Evolutionary conservation across 225 moss, liverwort and hornwort species (phyloP).

Genomic region (Climacium dendroides): DNA sequence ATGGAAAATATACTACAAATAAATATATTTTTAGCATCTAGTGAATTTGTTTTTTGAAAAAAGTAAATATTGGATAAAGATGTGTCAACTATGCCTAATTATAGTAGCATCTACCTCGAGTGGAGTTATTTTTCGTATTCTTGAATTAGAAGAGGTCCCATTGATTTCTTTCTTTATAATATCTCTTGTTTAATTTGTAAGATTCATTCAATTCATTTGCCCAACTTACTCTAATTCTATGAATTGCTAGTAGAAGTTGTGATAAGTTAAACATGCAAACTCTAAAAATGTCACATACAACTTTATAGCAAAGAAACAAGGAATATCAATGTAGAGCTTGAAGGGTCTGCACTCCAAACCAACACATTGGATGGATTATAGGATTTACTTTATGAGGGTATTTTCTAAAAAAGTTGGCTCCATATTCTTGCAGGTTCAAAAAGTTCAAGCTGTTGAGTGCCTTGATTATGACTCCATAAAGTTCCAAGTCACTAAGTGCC

Average conservation of each 20-base stretch:
- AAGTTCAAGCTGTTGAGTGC: not conserved
- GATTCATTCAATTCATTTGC: not conserved
- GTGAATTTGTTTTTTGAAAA: not conserved
- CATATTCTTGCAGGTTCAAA: accelerated
- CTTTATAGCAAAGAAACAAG: not conserved
- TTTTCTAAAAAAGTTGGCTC: not conserved
- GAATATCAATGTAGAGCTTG: not conserved
- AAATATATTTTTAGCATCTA: not conserved
- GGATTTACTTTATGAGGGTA: accelerated
- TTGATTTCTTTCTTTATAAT: not conserved
- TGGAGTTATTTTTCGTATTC: not conserved
- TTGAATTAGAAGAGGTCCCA: not conserved
- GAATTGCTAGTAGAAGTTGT: not conserved
- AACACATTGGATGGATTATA: not conserved
- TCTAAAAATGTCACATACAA: accelerated
- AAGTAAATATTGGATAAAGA: not conserved
- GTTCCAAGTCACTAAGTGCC: too few species aligned
- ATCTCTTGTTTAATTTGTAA: not conserved
- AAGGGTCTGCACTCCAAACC: accelerated
- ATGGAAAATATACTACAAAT: not conserved
- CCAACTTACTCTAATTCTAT: accelerated
- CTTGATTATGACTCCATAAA: not conserved
- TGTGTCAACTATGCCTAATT: accelerated
- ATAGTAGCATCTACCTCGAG: accelerated
- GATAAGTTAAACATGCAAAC: too few species aligned